These are phyloP conservation scores for Paraglomus occultum DNA, from an alignment of 192 early-diverging fungal species.

Conservation along the genomic window DNA sequence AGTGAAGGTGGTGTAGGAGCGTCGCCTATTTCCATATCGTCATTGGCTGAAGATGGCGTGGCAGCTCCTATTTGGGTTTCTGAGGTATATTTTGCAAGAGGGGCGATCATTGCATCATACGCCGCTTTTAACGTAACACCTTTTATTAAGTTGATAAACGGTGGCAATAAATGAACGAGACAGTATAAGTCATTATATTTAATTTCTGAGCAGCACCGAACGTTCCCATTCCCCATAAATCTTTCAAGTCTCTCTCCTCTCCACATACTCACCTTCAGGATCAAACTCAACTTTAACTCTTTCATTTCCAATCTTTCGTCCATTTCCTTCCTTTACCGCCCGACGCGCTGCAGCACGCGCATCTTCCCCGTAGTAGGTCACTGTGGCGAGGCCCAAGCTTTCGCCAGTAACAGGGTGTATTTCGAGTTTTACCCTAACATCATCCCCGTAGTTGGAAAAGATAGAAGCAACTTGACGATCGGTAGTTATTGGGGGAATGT, in stretches of 20 bases:
- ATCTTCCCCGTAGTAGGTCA: constrained; percentile 42
- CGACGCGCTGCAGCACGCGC: constrained; percentile 42
- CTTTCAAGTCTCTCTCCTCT: constrained; percentile 29
- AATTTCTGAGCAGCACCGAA: too few species aligned
- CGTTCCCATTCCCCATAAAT: constrained; percentile 5
- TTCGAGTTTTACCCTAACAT: constrained; percentile 48
- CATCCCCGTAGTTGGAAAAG: constrained; percentile 52
- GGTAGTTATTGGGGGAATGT: constrained; percentile 39
- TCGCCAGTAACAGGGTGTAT: constrained; percentile 46
- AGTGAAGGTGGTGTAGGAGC: constrained; percentile 41
- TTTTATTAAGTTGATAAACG: constrained; percentile 34
- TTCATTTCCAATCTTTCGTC: constrained; percentile 38
- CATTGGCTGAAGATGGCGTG: constrained; percentile 38
- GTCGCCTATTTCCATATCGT: constrained; percentile 48
- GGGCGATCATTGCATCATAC: constrained; percentile 30
- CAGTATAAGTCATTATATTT: constrained; percentile 33
- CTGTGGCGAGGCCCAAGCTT: constrained; percentile 48
- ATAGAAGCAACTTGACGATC: constrained; percentile 36
- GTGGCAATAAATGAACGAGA: constrained; percentile 33
- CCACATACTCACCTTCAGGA: constrained; percentile 30
- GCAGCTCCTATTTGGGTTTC: constrained; percentile 10
- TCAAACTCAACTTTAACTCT: constrained; percentile 42
- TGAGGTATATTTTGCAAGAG: background rate
- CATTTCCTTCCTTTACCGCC: constrained; percentile 51
- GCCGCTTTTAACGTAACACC: constrained; percentile 35